Conservation (phyloP, 2,329 filamentous ascomycete species). For the Ophioceras dolichostomum region DNA sequence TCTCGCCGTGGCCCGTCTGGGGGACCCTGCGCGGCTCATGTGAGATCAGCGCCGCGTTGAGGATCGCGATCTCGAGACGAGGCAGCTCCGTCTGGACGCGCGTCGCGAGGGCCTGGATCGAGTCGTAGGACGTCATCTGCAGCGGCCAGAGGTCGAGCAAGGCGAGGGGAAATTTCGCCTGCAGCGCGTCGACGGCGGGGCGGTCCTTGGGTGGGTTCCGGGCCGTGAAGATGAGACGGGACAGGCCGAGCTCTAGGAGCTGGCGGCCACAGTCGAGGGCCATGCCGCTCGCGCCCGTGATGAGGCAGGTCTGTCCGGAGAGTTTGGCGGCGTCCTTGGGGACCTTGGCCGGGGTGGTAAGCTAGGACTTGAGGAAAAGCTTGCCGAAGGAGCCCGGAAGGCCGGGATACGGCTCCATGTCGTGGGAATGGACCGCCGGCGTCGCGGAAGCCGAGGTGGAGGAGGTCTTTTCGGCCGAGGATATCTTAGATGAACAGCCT, state of each 20-base stretch:
- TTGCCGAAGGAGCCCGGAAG: background rate
- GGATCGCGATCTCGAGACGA: conserved; percentile 4
- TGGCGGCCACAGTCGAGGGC: conserved; percentile 7
- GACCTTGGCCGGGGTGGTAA: conserved; percentile 1
- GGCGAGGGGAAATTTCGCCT: conserved; percentile 2
- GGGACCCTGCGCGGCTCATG: background rate
- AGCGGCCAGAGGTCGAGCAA: conserved; percentile 6
- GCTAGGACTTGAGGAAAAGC: conserved; percentile 4
- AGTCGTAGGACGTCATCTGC: conserved; percentile 4
- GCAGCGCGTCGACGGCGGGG: conserved; percentile 5
- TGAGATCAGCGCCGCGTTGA: conserved; percentile 5
- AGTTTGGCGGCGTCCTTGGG: conserved; percentile 5
- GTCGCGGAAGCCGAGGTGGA: too few relatives aligned
- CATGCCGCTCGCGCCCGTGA: conserved; percentile 19
- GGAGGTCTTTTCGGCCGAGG: too few relatives aligned
- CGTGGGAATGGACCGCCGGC: too few relatives aligned
- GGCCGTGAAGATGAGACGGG: conserved; percentile 7
- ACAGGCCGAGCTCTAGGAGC: conserved; percentile 6
- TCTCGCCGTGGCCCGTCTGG: conserved; percentile 2
- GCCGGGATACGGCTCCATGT: background rate
- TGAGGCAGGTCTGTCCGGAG: conserved; percentile 12
- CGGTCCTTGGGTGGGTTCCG: conserved; percentile 5
- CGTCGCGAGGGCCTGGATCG: conserved; percentile 3
- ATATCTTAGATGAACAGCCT: too few relatives aligned
- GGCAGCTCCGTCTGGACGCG: conserved; percentile 2